Evolutionary conservation across 163 green algal genomes (phyloP), one percentile per base, ranked within the genome.

Genomic region (Scenedesmus sp.): DNA sequence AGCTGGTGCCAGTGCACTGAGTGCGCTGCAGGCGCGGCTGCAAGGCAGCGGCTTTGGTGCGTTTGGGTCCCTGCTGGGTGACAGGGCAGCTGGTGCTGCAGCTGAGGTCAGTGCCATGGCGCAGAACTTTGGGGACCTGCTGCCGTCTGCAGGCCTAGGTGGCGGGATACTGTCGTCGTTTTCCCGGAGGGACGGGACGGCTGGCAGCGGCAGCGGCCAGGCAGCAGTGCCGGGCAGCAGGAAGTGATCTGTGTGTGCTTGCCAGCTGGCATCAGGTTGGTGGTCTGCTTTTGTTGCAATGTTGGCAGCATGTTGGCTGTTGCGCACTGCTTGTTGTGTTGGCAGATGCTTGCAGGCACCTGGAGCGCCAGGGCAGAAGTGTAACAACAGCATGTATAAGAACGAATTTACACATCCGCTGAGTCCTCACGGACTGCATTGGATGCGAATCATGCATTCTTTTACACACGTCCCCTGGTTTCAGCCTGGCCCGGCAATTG

Each of bases 1-100:
- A 8, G 82, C 89, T 23, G 92, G 89, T 64, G 93, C 90, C 0
- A 91, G 91, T 5, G 93, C 94, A 52, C 83, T 96, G 34, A 91
- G 92, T 73, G 94, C 93, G 34, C 76, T 95, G 67, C 92, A 95
- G 34, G 93, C 94, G 4, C 74, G 93, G n/a, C 79, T 96, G 79
- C 94, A 95, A 59, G 93, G 84, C 84, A 86, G 90, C 56, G 67
- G 84, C 34, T 86, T 93, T 70, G 84, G 90, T 54, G 90, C 90
- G 46, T 90, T 93, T 79, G 84, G 82, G 6, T 86, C 67, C 6
- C 59, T 93, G 90, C 59, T 93, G 18, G 90, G 90, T 54, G 90
- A 93, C 74, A 59, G 73, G 26, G 90, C 90, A 13, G 89, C 89
- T 34, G 70, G 70, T 79, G 70, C 70, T 52, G 70, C 70, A 79